Conservation (phyloP, 1,284 basidiomycete genomes). For the Somion occarium region DNA sequence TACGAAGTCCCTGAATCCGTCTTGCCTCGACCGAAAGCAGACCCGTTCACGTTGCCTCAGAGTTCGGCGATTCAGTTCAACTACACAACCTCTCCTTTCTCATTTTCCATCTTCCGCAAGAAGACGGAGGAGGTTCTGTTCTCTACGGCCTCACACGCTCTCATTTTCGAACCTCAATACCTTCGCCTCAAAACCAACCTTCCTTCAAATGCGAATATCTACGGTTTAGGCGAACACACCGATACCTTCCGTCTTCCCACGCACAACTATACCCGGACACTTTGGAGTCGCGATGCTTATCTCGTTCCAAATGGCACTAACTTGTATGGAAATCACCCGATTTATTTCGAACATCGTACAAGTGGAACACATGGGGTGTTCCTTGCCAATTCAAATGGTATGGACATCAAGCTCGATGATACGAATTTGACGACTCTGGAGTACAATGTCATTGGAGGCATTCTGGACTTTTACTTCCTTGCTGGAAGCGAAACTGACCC, state of each 20-base stretch:
- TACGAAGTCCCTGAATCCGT: slow-evolving; percentile 70
- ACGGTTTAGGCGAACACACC: slow-evolving; percentile 75
- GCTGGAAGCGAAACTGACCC: slow-evolving; percentile 62
- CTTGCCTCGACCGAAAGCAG: slow-evolving; percentile 49
- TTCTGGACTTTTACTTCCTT: slow-evolving; percentile 74
- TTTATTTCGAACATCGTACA: slow-evolving; percentile 63
- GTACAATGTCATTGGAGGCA: slow-evolving; percentile 68
- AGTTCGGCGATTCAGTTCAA: slow-evolving; percentile 55
- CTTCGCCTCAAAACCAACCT: slow-evolving; percentile 61
- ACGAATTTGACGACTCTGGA: slow-evolving; percentile 45
- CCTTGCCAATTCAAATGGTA: slow-evolving; percentile 65
- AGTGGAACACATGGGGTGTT: slow-evolving; percentile 68
- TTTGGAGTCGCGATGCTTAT: slow-evolving; percentile 66
- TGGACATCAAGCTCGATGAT: slow-evolving; percentile 66
- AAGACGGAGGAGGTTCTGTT: slow-evolving; percentile 60
- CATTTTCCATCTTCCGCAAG: slow-evolving; percentile 62
- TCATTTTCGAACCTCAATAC: slow-evolving; percentile 79
- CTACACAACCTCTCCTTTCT: slow-evolving; percentile 64
- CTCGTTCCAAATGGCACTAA: slow-evolving; percentile 51
- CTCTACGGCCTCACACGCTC: slow-evolving; percentile 54
- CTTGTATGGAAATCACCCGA: slow-evolving; percentile 66
- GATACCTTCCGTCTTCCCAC: slow-evolving; percentile 60
- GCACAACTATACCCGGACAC: slow-evolving; percentile 56
- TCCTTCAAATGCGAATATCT: slow-evolving; percentile 61
- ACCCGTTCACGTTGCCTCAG: slow-evolving; percentile 24